Evolutionary conservation across 768 basidiomycete species (phyloP).

Genomic region (Cyclocybe cylindracea): DNA sequence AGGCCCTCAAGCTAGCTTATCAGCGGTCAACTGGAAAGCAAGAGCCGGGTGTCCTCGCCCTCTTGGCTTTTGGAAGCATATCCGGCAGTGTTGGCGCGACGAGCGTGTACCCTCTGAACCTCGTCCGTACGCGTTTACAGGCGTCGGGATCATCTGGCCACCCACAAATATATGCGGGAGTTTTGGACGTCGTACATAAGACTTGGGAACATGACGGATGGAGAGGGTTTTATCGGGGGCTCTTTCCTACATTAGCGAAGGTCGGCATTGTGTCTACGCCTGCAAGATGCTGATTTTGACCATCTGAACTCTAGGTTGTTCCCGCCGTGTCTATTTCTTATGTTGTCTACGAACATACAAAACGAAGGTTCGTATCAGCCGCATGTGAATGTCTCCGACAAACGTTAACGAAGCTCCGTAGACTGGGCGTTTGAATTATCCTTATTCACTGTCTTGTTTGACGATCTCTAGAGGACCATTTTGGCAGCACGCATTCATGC

Average conservation of each 20-base stretch:
- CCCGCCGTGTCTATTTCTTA: conserved; percentile 97
- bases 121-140: conserved; percentile 92
- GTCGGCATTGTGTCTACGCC: conserved; percentile 31
- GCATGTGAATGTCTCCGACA: not conserved
- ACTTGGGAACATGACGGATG: conserved; percentile 88
- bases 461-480: conserved; percentile 17
- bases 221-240: conserved; percentile 91
- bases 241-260: conserved; percentile 93
- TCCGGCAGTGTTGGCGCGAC: conserved; percentile 94
- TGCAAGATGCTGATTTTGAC: not conserved
- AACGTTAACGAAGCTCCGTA: conserved; percentile 25
- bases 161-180: conserved; percentile 88
- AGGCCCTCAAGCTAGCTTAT: conserved; percentile 92
- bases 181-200: conserved; percentile 77
- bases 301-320: conserved; percentile 61
- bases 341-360: conserved; percentile 88
- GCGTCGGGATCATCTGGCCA: conserved; percentile 96
- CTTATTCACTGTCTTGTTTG: conserved; percentile 14
- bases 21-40: conserved; percentile 82
- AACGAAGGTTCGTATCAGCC: conserved; percentile 59
- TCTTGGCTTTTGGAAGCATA: conserved; percentile 89
- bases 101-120: conserved; percentile 89
- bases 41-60: conserved; percentile 85
- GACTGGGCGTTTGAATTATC: conserved; percentile 54
- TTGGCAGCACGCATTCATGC: conserved; percentile 10